phyloP scores from a whole-genome alignment of 495 filamentous ascomycete genomes.

The Pseudevernia furfuracea region DNA sequence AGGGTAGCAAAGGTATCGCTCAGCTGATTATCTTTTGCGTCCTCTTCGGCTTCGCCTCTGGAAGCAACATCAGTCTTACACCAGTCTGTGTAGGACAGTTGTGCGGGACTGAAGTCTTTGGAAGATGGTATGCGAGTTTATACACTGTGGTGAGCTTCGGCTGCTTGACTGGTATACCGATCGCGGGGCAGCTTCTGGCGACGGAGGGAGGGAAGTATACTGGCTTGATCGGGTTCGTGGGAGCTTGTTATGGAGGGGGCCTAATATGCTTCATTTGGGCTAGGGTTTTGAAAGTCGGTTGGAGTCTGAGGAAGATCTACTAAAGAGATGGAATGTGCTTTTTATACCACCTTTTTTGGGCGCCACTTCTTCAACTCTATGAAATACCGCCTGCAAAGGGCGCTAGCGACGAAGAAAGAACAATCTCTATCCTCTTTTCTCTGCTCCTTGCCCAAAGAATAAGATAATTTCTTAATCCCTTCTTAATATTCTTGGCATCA shows the following conservation, averaged over 20 bases:
- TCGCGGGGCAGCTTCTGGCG: constrained; percentile 66
- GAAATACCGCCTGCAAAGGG: no score
- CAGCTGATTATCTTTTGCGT: constrained; percentile 65
- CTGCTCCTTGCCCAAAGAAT: no score
- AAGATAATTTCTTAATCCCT: no score
- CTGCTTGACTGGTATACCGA: constrained; percentile 78
- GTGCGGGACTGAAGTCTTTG: constrained; percentile 79
- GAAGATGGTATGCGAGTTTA: constrained; percentile 74
- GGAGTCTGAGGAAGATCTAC: constrained; percentile 46
- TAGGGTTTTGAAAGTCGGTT: constrained; percentile 61
- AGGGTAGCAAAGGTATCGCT: constrained; percentile 45
- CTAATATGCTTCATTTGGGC: constrained; percentile 54
- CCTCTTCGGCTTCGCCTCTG: constrained; percentile 77
- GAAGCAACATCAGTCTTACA: constrained; percentile 75
- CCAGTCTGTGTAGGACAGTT: constrained; percentile 89
- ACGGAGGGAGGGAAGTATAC: constrained; percentile 48
- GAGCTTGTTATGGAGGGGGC: constrained; percentile 52
- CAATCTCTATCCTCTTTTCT: no score
- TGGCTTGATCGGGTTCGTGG: constrained; percentile 62
- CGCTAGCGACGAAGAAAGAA: no score
- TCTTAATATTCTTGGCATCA: no score
- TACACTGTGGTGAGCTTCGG: constrained; percentile 89
- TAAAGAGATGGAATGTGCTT: constrained; percentile 26
- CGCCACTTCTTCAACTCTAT: no score
- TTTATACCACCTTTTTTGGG: no score